Conservation (phyloP, 441 rosid genomes). For the Manihot esculenta region DNA sequence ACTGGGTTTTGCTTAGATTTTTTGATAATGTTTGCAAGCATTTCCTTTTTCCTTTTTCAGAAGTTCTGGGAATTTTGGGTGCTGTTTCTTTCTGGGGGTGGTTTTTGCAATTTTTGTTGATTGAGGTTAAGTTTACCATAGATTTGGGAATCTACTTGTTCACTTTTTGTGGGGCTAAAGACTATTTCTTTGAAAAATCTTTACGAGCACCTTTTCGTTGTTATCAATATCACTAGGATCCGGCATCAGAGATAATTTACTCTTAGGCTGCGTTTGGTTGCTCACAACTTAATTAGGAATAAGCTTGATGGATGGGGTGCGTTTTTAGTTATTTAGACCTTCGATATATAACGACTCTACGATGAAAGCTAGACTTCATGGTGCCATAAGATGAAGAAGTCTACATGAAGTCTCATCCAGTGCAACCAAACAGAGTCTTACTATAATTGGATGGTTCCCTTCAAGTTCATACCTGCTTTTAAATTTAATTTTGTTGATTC, state of each 20-base stretch:
- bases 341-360: constrained; percentile 11
- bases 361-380: not conserved
- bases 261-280: constrained; percentile 27
- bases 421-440: constrained; percentile 18
- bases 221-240: constrained; percentile 22
- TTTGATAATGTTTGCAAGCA: not conserved
- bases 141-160: constrained; percentile 6
- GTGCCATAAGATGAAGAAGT: not conserved
- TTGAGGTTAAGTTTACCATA: constrained; percentile 21
- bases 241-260: constrained; percentile 24
- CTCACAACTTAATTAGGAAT: constrained; percentile 13
- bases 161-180: not conserved
- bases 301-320: constrained; percentile 5
- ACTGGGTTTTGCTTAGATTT: constrained; percentile 23
- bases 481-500: constrained; percentile 7
- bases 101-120: constrained; percentile 6
- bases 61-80: constrained; percentile 7
- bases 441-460: constrained; percentile 7
- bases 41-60: not conserved
- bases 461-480: constrained; percentile 10
- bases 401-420: constrained; percentile 8
- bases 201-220: constrained; percentile 13
- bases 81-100: not conserved
- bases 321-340: constrained; percentile 12
- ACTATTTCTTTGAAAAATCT: not conserved